phyloP scores from a whole-genome alignment of 1,139 yeast genomes.

The Pichia sp. region DNA sequence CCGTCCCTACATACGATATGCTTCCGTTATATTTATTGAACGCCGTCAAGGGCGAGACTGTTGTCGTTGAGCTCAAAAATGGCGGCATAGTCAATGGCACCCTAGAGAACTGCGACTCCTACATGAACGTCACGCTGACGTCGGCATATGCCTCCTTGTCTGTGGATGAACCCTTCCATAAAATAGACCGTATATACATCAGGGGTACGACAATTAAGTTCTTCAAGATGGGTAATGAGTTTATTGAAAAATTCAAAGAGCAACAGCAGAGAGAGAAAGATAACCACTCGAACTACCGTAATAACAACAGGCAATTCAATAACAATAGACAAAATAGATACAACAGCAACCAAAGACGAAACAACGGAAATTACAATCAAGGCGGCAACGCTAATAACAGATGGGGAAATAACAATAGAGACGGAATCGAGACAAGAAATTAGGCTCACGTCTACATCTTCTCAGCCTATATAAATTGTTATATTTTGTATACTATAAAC shows the following conservation, averaged over 20 bases:
- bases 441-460: neutral
- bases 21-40: constrained; percentile 87
- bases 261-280: constrained; percentile 36
- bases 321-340: constrained; percentile 16
- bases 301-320: constrained; percentile 26
- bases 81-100: constrained; percentile 90
- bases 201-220: constrained; percentile 80
- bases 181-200: constrained; percentile 74
- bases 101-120: constrained; percentile 81
- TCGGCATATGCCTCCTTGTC: constrained; percentile 75
- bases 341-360: constrained; percentile 12
- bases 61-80: constrained; percentile 85
- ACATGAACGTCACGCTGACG: constrained; percentile 89
- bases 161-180: constrained; percentile 59
- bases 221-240: constrained; percentile 58
- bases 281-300: constrained; percentile 15
- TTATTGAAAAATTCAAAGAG: constrained; percentile 77
- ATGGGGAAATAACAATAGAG: constrained; percentile 8
- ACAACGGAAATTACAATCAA: constrained; percentile 7
- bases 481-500: neutral
- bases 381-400: constrained; percentile 1
- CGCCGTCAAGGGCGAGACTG: constrained; percentile 85
- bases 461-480: neutral
- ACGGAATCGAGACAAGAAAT: constrained; percentile 7
- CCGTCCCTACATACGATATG: constrained; percentile 34